Evolutionary conservation across 345 rosid genomes (phyloP), one percentile per base, ranked within the genome.

Genomic region (Arabis hirsuta): DNA sequence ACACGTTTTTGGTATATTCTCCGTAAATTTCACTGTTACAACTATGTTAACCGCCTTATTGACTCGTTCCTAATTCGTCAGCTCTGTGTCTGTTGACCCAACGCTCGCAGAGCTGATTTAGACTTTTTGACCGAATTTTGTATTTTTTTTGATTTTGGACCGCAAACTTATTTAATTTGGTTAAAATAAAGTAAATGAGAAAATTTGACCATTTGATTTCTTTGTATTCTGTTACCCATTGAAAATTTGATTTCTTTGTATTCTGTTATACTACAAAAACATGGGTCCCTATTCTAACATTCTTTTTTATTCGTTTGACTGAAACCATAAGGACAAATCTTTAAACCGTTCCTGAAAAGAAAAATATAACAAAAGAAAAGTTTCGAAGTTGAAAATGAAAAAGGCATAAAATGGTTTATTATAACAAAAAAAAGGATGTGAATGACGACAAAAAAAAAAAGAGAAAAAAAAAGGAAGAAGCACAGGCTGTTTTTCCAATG

Each of bases 231-330:
- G 16, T 24, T 65, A 7, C n/a, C n/a, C n/a, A n/a, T n/a, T n/a
- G n/a, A n/a, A n/a, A n/a, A n/a, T n/a, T 67, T 53, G 16, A 67
- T 53, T 66, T 52, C 19, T 51, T 50, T 48, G 13, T 7, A 11
- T 63, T 36, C 41, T 36, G 29, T 53, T 4, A 63, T 16, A 10
- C n/a, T 36, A 22, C 32, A n/a, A 59, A 4, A 9, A 31, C 12
- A 63, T 27, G 56, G 45, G 45, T 34, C 57, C 12, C 20, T 26
- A n/a, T 10, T 14, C 51, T 66, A 66, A 38, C 42, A 36, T 36
- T 36, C 11, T 8, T 19, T 20, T 41, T 26, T 12, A 24, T 16
- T 52, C 38, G 16, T 66, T 53, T 66, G 60, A 66, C 71, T 41
- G 50, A 67, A 38, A 52, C 19, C 19, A 41, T 14, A 53, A 41